Percentiles rank a stretch among this genome's conserved stretches.
These are phyloP conservation scores for Calonectria fujianensis DNA, from an alignment of 2,329 filamentous ascomycete species.

Conservation along the genomic window DNA sequence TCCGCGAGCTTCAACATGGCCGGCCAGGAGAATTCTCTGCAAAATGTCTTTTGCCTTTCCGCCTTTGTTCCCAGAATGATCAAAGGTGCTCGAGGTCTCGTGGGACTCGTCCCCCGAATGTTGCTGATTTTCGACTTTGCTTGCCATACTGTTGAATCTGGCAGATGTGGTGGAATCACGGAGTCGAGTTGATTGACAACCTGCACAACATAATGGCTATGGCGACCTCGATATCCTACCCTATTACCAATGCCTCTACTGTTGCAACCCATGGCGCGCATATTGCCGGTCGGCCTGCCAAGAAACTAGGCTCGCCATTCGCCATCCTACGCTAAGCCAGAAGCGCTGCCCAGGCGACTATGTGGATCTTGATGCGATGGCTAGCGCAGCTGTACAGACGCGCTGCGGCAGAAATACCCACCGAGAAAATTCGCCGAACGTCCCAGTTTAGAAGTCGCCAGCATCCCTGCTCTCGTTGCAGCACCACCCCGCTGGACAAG, in stretches of 20 bases:
- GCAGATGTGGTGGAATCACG: neutral
- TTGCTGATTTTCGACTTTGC: conserved; percentile 1
- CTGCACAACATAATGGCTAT: neutral
- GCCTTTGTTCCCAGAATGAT: too few species aligned
- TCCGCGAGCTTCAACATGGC: neutral
- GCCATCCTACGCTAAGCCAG: neutral
- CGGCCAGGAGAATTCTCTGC: neutral
- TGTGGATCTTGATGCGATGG: neutral
- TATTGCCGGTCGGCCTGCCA: neutral
- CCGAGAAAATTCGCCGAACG: conserved; percentile 11
- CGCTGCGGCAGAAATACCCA: neutral
- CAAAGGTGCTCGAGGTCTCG: neutral
- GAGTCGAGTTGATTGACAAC: neutral
- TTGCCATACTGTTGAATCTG: conserved; percentile 10
- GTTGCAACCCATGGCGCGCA: neutral
- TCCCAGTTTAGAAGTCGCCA: neutral
- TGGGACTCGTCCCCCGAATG: conserved; percentile 4
- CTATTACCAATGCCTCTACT: neutral
- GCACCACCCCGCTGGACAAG: neutral
- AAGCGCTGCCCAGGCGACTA: neutral
- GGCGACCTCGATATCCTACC: neutral
- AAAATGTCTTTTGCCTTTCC: neutral
- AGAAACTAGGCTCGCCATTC: conserved; percentile 5
- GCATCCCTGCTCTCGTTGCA: neutral
- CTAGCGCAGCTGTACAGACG: neutral